Evolutionary conservation across 2,329 filamentous ascomycete species (phyloP).

Genomic region (Monosporascus sp.): DNA sequence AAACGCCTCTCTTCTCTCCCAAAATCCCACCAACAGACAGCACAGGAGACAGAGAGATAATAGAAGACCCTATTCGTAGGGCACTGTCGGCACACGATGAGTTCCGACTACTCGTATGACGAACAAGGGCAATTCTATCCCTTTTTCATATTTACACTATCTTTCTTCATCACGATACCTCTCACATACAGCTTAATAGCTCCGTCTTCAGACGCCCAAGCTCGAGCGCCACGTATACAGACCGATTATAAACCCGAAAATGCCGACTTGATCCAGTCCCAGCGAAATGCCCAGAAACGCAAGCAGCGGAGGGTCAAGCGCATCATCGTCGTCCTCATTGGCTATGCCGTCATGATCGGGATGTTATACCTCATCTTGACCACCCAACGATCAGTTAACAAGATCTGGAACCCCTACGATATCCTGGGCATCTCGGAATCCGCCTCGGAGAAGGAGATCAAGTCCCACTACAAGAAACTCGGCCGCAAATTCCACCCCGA

Average conservation of each 20-base stretch:
- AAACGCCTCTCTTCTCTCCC: too few species aligned
- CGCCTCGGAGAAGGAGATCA: constrained; percentile 83
- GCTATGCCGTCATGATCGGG: constrained; percentile 78
- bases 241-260: constrained; percentile 76
- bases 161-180: constrained; percentile 80
- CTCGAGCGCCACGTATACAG: constrained; percentile 75
- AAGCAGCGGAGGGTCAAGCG: constrained; percentile 86
- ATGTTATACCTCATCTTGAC: constrained; percentile 89
- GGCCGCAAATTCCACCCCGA: constrained; percentile 88
- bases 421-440: constrained; percentile 85
- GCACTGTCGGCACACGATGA: constrained; percentile 55
- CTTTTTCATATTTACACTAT: constrained; percentile 93
- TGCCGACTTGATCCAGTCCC: constrained; percentile 74
- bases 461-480: constrained; percentile 80
- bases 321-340: constrained; percentile 65
- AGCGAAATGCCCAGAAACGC: constrained; percentile 82
- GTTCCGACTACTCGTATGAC: constrained; percentile 97
- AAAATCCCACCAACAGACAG: background rate
- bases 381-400: constrained; percentile 63
- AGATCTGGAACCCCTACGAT: constrained; percentile 96
- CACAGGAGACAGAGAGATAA: background rate
- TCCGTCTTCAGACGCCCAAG: constrained; percentile 69
- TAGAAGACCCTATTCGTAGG: constrained; percentile 24
- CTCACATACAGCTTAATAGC: constrained; percentile 84
- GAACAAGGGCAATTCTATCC: constrained; percentile 98